A percentile compares a stretch with the other conserved stretches of the same genome.
These are phyloP conservation scores for Eucalyptus grandis DNA, from an alignment of 345 rosid species.

Conservation along the genomic window DNA sequence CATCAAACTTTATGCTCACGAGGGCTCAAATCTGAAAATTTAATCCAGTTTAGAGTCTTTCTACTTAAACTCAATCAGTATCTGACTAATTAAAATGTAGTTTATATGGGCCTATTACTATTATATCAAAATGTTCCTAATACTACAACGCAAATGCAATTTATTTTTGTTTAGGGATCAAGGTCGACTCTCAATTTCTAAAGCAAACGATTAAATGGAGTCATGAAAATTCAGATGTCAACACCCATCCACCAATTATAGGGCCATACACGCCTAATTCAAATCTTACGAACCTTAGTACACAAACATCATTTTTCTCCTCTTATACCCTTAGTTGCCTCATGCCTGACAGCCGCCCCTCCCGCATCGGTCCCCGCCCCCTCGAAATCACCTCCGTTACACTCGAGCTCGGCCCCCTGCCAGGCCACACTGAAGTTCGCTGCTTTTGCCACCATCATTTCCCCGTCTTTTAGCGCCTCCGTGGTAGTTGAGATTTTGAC, in stretches of 20 bases:
- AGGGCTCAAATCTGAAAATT: neutral
- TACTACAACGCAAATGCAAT: neutral
- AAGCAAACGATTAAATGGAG: too few relatives aligned
- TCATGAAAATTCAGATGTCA: neutral
- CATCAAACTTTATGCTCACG: too few relatives aligned
- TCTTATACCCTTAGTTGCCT: neutral
- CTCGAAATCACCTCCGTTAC: neutral
- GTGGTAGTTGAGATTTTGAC: neutral
- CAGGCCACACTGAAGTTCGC: too few relatives aligned
- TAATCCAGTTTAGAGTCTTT: neutral
- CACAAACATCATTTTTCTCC: neutral
- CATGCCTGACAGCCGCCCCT: neutral
- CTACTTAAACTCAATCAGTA: neutral
- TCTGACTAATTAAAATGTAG: neutral
- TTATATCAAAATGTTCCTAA: neutral
- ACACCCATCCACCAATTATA: too few relatives aligned
- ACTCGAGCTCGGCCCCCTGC: too few relatives aligned
- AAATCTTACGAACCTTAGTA: neutral
- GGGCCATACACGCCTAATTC: accelerated
- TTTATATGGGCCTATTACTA: neutral
- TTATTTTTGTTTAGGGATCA: neutral
- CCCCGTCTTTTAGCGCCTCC: too few relatives aligned
- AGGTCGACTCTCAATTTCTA: too few relatives aligned
- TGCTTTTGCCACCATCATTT: too few relatives aligned
- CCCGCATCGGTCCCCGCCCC: neutral